A percentile compares a stretch with the other conserved stretches of the same genome.
Conservation (phyloP, 345 rosid species). For the Ailanthus altissimus region DNA sequence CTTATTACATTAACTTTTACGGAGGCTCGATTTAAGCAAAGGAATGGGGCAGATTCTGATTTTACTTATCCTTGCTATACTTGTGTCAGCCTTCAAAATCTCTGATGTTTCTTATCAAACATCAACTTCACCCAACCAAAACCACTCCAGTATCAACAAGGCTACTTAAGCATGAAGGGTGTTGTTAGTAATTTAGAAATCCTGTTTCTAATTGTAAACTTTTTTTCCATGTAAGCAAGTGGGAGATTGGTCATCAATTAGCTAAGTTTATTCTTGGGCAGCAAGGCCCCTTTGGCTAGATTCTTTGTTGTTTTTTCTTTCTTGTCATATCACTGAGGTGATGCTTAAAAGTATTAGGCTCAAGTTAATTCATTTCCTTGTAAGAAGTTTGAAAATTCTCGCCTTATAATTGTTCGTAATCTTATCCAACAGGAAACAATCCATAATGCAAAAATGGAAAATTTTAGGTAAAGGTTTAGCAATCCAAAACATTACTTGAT, state of each 20-base stretch:
- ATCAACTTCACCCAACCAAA: slow-evolving; percentile 19
- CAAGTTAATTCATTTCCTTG: too few species aligned
- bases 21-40: too few species aligned
- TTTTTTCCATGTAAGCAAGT: neutral
- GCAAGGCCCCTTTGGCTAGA: neutral
- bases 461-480: too few species aligned
- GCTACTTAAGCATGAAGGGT: slow-evolving; percentile 35
- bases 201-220: slow-evolving; percentile 14
- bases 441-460: neutral
- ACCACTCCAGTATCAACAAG: slow-evolving; percentile 6
- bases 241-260: too few species aligned
- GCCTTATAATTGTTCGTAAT: neutral
- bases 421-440: neutral
- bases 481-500: too few species aligned
- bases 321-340: neutral
- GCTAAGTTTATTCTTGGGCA: too few species aligned
- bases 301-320: neutral
- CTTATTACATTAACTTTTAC: too few species aligned
- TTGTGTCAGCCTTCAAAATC: too few species aligned
- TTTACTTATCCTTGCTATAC: too few species aligned
- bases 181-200: slow-evolving; percentile 35
- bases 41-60: too few species aligned
- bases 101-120: too few species aligned
- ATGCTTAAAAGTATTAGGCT: too few species aligned
- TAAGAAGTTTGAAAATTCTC: neutral